Percentiles rank a stretch among this genome's conserved stretches.
Evolutionary conservation across 257 asterid genomes (phyloP).

Genomic region (Solanum acaule): DNA sequence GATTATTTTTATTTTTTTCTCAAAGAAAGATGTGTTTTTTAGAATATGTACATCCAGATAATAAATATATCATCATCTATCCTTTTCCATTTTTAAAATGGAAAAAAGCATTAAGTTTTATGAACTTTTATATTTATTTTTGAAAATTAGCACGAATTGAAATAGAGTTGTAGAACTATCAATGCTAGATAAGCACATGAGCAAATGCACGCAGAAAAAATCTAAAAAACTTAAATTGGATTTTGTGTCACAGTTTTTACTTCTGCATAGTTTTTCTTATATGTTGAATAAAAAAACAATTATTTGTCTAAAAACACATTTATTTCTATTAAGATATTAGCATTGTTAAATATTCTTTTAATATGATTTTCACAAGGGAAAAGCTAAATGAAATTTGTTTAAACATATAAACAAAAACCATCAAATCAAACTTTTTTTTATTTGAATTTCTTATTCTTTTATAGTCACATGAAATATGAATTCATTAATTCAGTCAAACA

Average conservation of each 20-base stretch:
- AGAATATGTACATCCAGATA: neutral
- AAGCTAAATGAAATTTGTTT: neutral
- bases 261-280: no score
- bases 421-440: neutral
- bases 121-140: neutral
- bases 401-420: neutral
- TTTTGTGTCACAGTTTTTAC: no score
- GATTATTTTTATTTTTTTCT: neutral
- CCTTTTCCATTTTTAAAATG: neutral
- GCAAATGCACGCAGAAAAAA: neutral
- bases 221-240: no score
- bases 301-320: no score
- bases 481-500: neutral
- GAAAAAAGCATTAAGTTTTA: neutral
- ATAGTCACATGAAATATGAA: neutral
- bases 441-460: neutral
- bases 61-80: neutral
- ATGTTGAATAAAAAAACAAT: no score
- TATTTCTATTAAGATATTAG: no score
- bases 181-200: neutral
- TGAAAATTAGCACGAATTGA: neutral
- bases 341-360: no score
- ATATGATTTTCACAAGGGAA: no score
- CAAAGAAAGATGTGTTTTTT: neutral
- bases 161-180: neutral